phyloP scores from a whole-genome alignment of 306 rosid species.

The Corylus americana region DNA sequence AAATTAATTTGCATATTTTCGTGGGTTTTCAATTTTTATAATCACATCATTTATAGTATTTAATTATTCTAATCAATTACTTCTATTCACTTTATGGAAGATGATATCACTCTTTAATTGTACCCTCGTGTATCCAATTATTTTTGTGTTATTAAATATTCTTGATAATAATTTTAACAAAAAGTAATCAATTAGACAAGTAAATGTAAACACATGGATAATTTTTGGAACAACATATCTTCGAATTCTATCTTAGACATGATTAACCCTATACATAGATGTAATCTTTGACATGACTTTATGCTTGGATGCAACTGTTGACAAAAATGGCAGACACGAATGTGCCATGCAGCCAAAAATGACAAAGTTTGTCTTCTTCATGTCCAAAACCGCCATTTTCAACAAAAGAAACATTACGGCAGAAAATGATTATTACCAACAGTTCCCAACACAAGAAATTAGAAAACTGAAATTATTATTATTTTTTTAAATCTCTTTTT shows the following conservation, averaged over 20 bases:
- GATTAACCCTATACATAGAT: slow-evolving; percentile 18
- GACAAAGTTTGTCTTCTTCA: slow-evolving; percentile 37
- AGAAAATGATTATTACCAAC: slow-evolving; percentile 59
- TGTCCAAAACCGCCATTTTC: slow-evolving; percentile 29
- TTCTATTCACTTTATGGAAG: no score
- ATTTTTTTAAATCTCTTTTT: no score
- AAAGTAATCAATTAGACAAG: no score
- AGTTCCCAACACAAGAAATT: slow-evolving; percentile 58
- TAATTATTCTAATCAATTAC: no score
- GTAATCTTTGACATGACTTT: slow-evolving; percentile 28
- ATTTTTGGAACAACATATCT: background rate
- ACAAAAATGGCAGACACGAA: slow-evolving; percentile 26
- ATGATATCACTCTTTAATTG: no score
- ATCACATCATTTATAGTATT: no score
- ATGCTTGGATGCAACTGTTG: slow-evolving; percentile 23
- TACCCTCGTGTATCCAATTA: no score
- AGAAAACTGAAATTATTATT: no score
- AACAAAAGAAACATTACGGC: slow-evolving; percentile 38
- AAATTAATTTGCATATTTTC: no score
- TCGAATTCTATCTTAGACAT: background rate
- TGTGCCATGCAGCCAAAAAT: slow-evolving; percentile 35
- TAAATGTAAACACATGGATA: background rate
- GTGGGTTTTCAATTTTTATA: no score
- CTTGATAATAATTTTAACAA: no score
- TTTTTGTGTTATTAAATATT: no score